phyloP scores from a whole-genome alignment of 2,329 filamentous ascomycete species.

The Aspergillus japonicus region DNA sequence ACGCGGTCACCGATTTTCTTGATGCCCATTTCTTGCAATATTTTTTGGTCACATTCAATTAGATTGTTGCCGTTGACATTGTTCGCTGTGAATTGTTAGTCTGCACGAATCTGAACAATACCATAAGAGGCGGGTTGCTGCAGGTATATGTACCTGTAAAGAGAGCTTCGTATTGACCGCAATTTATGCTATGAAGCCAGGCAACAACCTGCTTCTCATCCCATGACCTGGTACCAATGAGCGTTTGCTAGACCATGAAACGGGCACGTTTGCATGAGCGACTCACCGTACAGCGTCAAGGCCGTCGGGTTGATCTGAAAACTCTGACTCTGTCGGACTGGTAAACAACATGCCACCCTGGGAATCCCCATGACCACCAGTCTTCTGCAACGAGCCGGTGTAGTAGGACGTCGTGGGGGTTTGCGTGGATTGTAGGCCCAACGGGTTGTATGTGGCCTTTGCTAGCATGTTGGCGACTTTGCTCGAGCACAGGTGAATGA shows the following conservation, averaged over 20 bases:
- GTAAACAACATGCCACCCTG: slow-evolving; percentile 54
- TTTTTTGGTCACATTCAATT: slow-evolving; percentile 93
- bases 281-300: slow-evolving; percentile 70
- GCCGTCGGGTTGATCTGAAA: slow-evolving; percentile 73
- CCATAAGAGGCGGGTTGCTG: neutral
- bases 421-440: slow-evolving; percentile 35
- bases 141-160: slow-evolving; percentile 61
- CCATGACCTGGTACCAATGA: slow-evolving; percentile 59
- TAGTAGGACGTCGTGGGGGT: slow-evolving; percentile 36
- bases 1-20: slow-evolving; percentile 97
- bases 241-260: slow-evolving; percentile 8
- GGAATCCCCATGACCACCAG: slow-evolving; percentile 27
- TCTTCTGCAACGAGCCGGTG: slow-evolving; percentile 29
- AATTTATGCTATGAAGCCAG: slow-evolving; percentile 88
- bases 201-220: slow-evolving; percentile 88
- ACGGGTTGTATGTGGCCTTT: slow-evolving; percentile 39
- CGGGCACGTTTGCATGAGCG: neutral
- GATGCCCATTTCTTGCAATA: slow-evolving; percentile 96
- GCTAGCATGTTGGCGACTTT: slow-evolving; percentile 36
- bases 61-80: slow-evolving; percentile 98
- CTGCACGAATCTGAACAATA: slow-evolving; percentile 1
- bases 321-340: slow-evolving; percentile 89
- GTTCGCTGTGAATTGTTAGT: slow-evolving; percentile 57
- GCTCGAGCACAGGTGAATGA: neutral
- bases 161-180: slow-evolving; percentile 85